These are phyloP conservation scores for Monosporozyma unispora DNA, from an alignment of 805 yeast genomes.

Conservation along the genomic window DNA sequence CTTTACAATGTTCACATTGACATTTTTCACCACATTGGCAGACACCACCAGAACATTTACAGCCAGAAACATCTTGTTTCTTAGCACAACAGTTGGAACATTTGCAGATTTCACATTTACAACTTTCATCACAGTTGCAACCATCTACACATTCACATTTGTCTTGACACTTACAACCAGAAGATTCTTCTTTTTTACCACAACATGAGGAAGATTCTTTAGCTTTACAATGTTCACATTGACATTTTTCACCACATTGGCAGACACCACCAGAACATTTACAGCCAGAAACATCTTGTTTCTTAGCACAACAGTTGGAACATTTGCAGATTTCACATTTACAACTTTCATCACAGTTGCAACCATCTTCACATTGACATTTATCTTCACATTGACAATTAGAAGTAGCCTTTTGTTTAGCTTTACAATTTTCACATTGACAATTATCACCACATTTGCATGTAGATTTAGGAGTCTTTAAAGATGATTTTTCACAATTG, in stretches of 20 bases:
- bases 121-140: not conserved
- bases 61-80: not conserved
- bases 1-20: not conserved
- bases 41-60: not conserved
- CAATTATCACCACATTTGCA: not conserved
- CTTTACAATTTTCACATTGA: not conserved
- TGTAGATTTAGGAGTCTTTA: not conserved
- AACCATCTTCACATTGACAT: not conserved
- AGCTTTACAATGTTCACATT: not conserved
- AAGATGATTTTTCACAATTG: not conserved
- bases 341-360: not conserved
- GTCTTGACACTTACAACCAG: no score
- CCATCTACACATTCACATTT: conserved; percentile 1
- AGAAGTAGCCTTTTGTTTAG: not conserved
- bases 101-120: not conserved
- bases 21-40: not conserved
- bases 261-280: not conserved
- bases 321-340: not conserved
- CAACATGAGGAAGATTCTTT: not conserved
- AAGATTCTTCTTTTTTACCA: not conserved
- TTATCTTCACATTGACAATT: not conserved
- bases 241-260: not conserved
- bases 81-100: not conserved
- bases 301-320: not conserved
- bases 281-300: no score